Base-by-base conservation (phyloP, 495 filamentous ascomycete species). In the Physcia stellaris region DNA sequence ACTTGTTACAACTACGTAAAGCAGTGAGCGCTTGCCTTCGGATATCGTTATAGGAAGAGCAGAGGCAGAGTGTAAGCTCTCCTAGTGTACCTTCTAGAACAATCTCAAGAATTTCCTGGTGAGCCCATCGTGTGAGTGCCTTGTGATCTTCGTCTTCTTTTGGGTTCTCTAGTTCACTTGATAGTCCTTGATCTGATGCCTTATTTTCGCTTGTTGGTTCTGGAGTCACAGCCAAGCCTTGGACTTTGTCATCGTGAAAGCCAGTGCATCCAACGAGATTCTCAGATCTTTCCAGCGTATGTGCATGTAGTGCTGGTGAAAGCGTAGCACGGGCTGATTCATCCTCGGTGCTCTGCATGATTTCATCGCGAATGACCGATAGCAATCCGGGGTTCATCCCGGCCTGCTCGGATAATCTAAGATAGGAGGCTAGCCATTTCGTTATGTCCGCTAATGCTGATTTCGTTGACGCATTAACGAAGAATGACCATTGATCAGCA, bases 401-500 rank as follows among this genome's bases (percentile, higher is more conserved):
- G 19, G 57, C 51, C 2, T 50, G 41, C 24, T 54, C 68, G 19
- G 50, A 77, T 40, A 17, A 62, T 44, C 36, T 62, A 13, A 28
- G 26, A 28, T 28, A 28, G 13, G 7, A 7, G 13, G 13, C 26
- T 28, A 28, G 7, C 26, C 79, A 85, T 20, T 59, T 38, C 2
- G 68, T 63, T 20, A 82, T 54, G 2, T 60, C 60, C 34, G 34
- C 35, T 42, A 61, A 49, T 9, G 48, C 57, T 2, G 45, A 22
- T 27, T 51, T 47, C 35, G 68, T 60, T 1, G 59, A 56, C 0
- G 59, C 58, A 41, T 76, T 73, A 13, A 70, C 47, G 6, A 76
- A 61, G 48, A 80, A 92, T 1, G 75, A 75, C 66, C 83, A 75
- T 58, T 94, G 86, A 38, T 93, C 86, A 20, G 70, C 52, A 16